Percentiles rank a stretch among this genome's conserved stretches.
phyloP scores from a whole-genome alignment of 2,329 filamentous ascomycete genomes.

The Clarireedia monteithiana region DNA sequence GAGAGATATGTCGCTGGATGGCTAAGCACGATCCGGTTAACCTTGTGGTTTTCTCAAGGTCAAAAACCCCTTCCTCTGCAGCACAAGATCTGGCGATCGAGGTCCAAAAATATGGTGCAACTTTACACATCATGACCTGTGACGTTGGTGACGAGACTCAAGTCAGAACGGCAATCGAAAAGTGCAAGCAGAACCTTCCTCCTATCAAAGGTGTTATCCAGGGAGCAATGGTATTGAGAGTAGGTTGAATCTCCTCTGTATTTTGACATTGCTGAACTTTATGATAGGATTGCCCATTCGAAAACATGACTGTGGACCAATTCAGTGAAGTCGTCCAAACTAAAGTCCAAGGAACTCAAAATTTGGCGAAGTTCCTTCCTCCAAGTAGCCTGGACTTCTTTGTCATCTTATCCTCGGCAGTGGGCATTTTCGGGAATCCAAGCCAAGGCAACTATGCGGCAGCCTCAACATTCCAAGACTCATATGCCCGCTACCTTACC shows the following conservation, averaged over 20 bases:
- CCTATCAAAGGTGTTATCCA: constrained; percentile 17
- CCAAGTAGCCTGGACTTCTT: not conserved
- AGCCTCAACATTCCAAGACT: no score
- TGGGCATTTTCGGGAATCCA: not conserved
- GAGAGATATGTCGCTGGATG: not conserved
- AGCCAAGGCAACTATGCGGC: not conserved
- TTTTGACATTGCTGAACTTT: not conserved
- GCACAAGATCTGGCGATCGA: no score
- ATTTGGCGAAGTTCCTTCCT: not conserved
- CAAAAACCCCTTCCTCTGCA: no score
- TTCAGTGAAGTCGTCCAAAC: not conserved
- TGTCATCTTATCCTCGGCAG: not conserved
- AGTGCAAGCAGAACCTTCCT: constrained; percentile 1
- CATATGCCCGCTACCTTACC: no score
- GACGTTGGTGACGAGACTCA: no score
- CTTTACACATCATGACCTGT: no score
- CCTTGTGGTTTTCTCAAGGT: not conserved
- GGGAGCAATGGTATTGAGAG: constrained; percentile 16
- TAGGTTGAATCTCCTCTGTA: not conserved
- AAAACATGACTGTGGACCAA: not conserved
- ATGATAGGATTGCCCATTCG: not conserved
- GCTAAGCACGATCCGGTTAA: not conserved
- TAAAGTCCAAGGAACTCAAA: not conserved
- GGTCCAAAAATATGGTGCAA: no score
- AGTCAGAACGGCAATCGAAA: not conserved